phyloP scores from a whole-genome alignment of 257 asterid genomes.

The Capsicum chinense region DNA sequence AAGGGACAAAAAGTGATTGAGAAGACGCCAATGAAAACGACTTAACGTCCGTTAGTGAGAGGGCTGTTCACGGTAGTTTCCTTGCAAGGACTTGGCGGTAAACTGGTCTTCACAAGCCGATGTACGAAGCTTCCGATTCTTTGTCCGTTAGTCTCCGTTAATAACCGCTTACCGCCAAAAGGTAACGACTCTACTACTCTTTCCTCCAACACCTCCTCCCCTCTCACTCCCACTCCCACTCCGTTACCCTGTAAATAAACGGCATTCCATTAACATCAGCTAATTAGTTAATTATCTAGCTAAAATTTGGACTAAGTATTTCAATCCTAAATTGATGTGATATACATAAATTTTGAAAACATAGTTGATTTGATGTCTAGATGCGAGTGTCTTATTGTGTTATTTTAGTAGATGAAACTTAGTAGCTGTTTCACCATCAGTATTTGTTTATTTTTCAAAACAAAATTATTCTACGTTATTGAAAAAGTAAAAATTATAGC shows the following conservation, averaged over 20 bases:
- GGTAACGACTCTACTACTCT: slow-evolving; percentile 76
- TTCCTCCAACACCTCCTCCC: slow-evolving; percentile 59
- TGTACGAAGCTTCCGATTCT: slow-evolving; percentile 72
- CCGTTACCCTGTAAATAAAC: slow-evolving; percentile 55
- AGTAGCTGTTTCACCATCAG: too few species aligned
- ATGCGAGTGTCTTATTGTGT: background rate
- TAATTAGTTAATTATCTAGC: too few species aligned
- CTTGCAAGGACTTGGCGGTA: slow-evolving; percentile 96
- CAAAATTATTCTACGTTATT: too few species aligned
- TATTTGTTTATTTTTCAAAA: too few species aligned
- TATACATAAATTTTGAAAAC: too few species aligned
- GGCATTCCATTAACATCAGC: background rate
- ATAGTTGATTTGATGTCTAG: too few species aligned
- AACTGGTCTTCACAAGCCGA: slow-evolving; percentile 78
- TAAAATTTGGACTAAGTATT: too few species aligned
- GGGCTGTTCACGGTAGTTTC: slow-evolving; percentile 78
- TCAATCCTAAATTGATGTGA: too few species aligned
- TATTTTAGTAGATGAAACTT: background rate
- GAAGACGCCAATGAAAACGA: background rate
- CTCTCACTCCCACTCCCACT: slow-evolving; percentile 35
- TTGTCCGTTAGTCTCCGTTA: slow-evolving; percentile 85
- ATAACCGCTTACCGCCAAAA: slow-evolving; percentile 86
- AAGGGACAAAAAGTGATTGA: slow-evolving; percentile 6
- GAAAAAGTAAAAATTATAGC: too few species aligned
- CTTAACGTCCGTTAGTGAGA: slow-evolving; percentile 77